Evolutionary conservation across 495 filamentous ascomycete species (phyloP).

Genomic region (Penicillium steckii): DNA sequence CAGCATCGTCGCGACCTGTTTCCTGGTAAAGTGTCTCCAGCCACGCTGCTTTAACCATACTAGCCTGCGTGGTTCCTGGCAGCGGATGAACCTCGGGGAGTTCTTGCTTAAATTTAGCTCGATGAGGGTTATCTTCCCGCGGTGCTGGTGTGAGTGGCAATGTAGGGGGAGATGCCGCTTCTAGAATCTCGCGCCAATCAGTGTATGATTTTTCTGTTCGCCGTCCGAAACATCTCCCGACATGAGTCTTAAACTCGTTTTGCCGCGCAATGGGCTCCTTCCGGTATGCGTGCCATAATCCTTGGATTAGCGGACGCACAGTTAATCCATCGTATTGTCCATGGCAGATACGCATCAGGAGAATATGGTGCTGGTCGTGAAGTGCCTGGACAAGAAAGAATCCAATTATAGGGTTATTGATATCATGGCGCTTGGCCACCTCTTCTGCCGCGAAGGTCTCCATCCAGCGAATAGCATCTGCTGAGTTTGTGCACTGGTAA

Average conservation of each 20-base stretch:
- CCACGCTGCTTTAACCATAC: background rate
- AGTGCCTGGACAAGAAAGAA: background rate
- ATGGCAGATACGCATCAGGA: background rate
- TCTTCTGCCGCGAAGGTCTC: too few relatives aligned
- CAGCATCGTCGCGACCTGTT: background rate
- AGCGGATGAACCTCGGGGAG: background rate
- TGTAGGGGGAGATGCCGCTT: too few relatives aligned
- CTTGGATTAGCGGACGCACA: background rate
- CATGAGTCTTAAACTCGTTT: too few relatives aligned
- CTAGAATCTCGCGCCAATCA: too few relatives aligned
- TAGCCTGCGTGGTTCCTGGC: background rate
- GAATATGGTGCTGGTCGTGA: background rate
- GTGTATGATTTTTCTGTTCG: too few relatives aligned
- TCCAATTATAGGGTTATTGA: too few relatives aligned
- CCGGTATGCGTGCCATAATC: too few relatives aligned
- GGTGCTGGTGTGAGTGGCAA: background rate
- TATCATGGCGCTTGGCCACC: too few relatives aligned
- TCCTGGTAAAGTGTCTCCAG: background rate
- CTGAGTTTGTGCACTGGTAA: background rate
- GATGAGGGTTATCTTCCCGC: background rate
- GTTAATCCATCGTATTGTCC: background rate
- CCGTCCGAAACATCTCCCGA: too few relatives aligned
- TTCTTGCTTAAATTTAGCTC: background rate
- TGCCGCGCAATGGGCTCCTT: too few relatives aligned
- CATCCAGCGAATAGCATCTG: too few relatives aligned